phyloP scores from a whole-genome alignment of 2,329 filamentous ascomycete genomes.

The Colletotrichum sp. region DNA sequence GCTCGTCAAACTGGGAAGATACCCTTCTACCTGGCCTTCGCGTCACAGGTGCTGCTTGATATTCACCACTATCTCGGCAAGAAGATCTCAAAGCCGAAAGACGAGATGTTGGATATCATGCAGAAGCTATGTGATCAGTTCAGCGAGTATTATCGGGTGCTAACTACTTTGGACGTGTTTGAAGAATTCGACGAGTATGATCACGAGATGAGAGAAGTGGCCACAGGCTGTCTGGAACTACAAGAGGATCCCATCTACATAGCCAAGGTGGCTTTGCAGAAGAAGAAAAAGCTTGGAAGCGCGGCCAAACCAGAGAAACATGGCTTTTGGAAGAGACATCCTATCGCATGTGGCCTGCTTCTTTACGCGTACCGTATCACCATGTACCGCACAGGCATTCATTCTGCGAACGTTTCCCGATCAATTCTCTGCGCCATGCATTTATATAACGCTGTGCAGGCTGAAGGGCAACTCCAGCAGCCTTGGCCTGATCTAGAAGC shows the following conservation, averaged over 20 bases:
- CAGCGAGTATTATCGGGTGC: neutral
- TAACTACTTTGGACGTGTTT: neutral
- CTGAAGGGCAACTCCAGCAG: conserved; percentile 29
- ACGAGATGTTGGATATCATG: neutral
- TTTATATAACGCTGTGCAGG: conserved; percentile 43
- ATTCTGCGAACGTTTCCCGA: conserved; percentile 41
- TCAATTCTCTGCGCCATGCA: conserved; percentile 41
- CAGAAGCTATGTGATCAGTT: neutral
- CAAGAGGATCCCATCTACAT: neutral
- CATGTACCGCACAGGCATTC: conserved; percentile 35
- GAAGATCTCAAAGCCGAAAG: neutral
- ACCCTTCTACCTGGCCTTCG: conserved; percentile 42
- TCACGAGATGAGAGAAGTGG: neutral
- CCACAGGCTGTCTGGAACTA: neutral
- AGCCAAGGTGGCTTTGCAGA: neutral
- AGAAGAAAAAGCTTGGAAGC: neutral
- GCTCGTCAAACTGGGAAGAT: conserved; percentile 32
- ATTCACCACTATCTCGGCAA: conserved; percentile 35
- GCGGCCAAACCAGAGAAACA: neutral
- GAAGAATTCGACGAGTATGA: neutral
- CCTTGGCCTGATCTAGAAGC: conserved; percentile 48
- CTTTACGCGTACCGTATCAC: conserved; percentile 37
- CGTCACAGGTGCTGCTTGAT: conserved; percentile 46
- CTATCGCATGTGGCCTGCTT: conserved; percentile 24
- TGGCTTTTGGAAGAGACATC: neutral